phyloP scores from a whole-genome alignment of 345 rosid species.

The Salix exigua region DNA sequence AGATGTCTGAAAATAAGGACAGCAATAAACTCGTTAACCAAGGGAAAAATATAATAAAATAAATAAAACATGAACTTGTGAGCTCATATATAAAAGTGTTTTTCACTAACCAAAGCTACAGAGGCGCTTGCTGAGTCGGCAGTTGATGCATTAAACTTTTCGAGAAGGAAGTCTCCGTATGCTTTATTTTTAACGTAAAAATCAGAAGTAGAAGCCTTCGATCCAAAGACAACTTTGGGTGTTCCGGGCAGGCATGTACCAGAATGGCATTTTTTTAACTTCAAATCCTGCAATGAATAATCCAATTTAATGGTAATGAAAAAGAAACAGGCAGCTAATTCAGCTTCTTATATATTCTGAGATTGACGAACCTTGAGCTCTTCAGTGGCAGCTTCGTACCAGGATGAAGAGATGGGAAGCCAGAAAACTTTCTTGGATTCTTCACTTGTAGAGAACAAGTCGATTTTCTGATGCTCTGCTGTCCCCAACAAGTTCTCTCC shows the following conservation, averaged over 20 bases:
- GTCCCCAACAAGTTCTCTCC: constrained; percentile 7
- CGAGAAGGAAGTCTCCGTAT: neutral
- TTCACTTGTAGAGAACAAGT: neutral
- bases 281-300: neutral
- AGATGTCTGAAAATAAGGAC: no score
- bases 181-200: neutral
- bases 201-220: neutral
- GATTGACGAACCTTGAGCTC: neutral
- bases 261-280: neutral
- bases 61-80: no score
- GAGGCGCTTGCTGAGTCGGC: neutral
- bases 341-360: no score
- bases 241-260: neutral
- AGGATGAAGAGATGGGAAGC: neutral
- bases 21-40: no score
- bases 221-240: neutral
- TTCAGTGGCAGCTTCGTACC: neutral
- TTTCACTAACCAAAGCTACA: neutral
- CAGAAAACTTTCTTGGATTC: neutral
- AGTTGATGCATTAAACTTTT: neutral
- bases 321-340: no score
- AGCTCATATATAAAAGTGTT: no score
- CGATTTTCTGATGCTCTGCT: neutral
- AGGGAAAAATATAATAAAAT: no score
- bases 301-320: no score